Evolutionary conservation across 179 eudicot genomes (phyloP), one percentile per base, ranked within the genome.

Genomic region (Drosera spatulata): DNA sequence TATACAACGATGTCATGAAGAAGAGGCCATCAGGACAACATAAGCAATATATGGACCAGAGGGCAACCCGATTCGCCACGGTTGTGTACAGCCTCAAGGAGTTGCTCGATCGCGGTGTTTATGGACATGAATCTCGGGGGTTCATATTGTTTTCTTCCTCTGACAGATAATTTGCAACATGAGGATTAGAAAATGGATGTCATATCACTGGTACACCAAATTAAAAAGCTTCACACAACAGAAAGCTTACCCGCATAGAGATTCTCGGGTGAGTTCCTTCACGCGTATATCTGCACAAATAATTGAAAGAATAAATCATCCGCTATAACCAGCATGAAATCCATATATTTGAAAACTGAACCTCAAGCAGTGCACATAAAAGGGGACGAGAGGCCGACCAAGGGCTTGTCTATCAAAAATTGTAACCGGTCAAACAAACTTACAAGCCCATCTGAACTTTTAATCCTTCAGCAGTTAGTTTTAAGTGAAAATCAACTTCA

Each of bases 61-160:
- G 44, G 60, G 67, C 11, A 69, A 88, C 96, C 97, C 50, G 82
- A 66, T 75, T 79, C 86, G 57, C 78, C 78, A 14, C 76, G 80
- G 48, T 53, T 72, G 69, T 79, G 79, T 66, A 73, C 97, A 68
- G 88, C 91, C 78, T 91, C 97, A 50, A 91, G 82, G 49, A 91
- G 91, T 67, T 91, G 97, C 66, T 88, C 97, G 41, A 91, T 80
- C 60, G 96, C 97, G 47, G 77, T 84, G 60, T 63, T 74, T 54
- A 88, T 74, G 9, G 86, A 75, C 96, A 91, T 91, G 72, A 75
- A 91, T 75, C 87, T 85, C 41, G 97, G 95, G 50, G 95, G 91
- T 68, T 88, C 97, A 61, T 91, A 91, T 51, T 75, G 67, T 75
- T 90, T 90, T 71, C 71, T 87, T 39, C 97, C 97, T 79, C 95